Evolutionary conservation across 1,284 basidiomycete genomes (phyloP).

Genomic region (Boletus calvinii): DNA sequence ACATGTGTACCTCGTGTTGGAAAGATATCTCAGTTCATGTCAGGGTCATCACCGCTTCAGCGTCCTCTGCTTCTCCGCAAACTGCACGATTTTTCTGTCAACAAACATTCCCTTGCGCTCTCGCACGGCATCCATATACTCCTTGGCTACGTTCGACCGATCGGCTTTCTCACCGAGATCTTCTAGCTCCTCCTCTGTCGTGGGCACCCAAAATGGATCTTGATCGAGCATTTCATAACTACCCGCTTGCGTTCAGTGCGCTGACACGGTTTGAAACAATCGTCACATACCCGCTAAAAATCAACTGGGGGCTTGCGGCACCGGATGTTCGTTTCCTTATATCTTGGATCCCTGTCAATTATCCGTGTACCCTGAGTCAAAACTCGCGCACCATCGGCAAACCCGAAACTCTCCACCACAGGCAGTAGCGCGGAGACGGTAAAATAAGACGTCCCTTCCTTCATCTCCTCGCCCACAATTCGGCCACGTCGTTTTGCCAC

Average conservation of each 20-base stretch:
- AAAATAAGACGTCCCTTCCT: constrained; percentile 96
- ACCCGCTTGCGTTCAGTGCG: constrained; percentile 19
- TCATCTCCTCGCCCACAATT: constrained; percentile 98
- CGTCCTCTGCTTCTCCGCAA: constrained; percentile 96
- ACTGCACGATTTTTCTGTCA: constrained; percentile 89
- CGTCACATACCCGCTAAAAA: constrained; percentile 82
- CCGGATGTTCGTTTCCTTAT: constrained; percentile 96
- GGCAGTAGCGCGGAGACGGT: constrained; percentile 90
- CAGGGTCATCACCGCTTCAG: constrained; percentile 64
- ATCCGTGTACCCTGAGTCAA: neutral
- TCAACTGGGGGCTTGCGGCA: constrained; percentile 93
- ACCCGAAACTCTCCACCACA: constrained; percentile 96
- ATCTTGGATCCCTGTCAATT: constrained; percentile 44
- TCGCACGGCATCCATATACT: constrained; percentile 90
- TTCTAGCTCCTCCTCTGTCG: constrained; percentile 96
- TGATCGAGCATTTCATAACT: constrained; percentile 87
- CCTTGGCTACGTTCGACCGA: constrained; percentile 89
- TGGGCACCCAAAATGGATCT: constrained; percentile 99
- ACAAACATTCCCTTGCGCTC: constrained; percentile 95
- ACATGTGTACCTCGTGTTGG: constrained; percentile 1
- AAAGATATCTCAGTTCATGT: neutral
- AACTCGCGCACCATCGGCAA: constrained; percentile 77
- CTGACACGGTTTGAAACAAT: neutral
- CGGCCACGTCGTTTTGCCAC: constrained; percentile 88
- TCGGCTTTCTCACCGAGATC: constrained; percentile 97